Evolutionary conservation across 208 protist genomes (phyloP), one percentile per base, ranked within the genome.

Genomic region (Trypanosoma scelopori): DNA sequence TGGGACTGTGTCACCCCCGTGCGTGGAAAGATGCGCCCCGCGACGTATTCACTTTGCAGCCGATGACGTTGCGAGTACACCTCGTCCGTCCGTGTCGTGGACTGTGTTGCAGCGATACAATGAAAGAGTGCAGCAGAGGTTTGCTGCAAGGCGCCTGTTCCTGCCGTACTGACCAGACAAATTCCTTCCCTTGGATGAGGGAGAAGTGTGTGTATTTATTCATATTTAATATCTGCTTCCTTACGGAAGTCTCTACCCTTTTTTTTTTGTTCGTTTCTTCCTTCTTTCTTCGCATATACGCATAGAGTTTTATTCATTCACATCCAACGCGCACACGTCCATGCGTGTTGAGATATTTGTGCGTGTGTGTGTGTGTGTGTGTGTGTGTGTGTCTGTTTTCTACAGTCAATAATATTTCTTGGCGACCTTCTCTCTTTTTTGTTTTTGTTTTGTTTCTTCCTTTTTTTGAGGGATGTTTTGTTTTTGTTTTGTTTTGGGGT

Each of bases 251-350:
- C 3, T 3, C 3, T 37, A 11, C 48, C 63, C 16, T 27, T 28
- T 65, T 65, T 42, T 15, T 66, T 59, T 58, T 55, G 48, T 65
- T 48, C 7, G 37, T 63, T 51, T 70, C n/a, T 6, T 9, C n/a
- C 16, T 43, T 15, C 35, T 42, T 6, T 28, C 3, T 30, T 39
- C n/a, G 30, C 52, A 39, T 20, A 11, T 5, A 57, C 11, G 9
- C 32, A 37, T 37, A 37, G 32, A 37, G n/a, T n/a, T 9, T 9
- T 37, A 37, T 37, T 37, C 32, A 9, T 37, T 37, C 9, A 37
- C 9, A 37, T 37, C 9, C 32, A 37, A 37, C 32, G 32, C 3
- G 32, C 32, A 37, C 32, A 11, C 32, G 3, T 37, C 32, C 32
- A 37, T 9, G 9, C 32, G 32, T 37, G 32, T 9, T 11, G 32